Evolutionary conservation across 1,139 yeast species (phyloP).

Genomic region (Wickerhamomyces sp.): DNA sequence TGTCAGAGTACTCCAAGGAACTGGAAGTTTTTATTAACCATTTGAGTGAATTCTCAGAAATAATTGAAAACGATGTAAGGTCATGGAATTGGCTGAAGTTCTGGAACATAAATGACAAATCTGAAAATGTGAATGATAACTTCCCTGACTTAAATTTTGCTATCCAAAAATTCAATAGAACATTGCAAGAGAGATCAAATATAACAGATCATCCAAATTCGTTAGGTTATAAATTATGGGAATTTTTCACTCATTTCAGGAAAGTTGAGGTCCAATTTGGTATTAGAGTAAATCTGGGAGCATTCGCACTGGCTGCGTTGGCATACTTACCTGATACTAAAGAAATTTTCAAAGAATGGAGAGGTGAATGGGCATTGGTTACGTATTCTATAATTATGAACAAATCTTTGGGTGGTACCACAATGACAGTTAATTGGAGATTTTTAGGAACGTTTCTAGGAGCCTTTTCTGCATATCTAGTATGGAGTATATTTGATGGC

Average conservation of each 20-base stretch:
- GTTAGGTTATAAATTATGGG: constrained; percentile 35
- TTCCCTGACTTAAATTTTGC: constrained; percentile 20
- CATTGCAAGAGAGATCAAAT: constrained; percentile 12
- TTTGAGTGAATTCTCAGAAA: constrained; percentile 40
- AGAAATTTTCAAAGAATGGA: constrained; percentile 55
- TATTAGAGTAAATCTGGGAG: constrained; percentile 74
- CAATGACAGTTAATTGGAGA: constrained; percentile 74
- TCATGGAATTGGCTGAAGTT: constrained; percentile 52
- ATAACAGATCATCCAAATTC: constrained; percentile 11
- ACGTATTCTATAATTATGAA: constrained; percentile 83
- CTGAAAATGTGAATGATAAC: background rate
- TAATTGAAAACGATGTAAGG: constrained; percentile 23
- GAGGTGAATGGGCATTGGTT: constrained; percentile 83
- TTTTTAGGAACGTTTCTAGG: constrained; percentile 75
- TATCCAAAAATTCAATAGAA: constrained; percentile 12
- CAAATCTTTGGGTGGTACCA: constrained; percentile 82
- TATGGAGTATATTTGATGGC: constrained; percentile 59
- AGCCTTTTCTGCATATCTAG: constrained; percentile 52
- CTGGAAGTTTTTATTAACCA: constrained; percentile 44
- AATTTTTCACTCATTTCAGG: constrained; percentile 38
- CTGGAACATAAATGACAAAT: constrained; percentile 33
- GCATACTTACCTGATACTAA: constrained; percentile 62
- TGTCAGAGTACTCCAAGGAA: constrained; percentile 61
- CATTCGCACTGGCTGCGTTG: constrained; percentile 58
- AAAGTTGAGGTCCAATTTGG: constrained; percentile 76